Evolutionary conservation across 2,329 filamentous ascomycete genomes (phyloP), one percentile per base, ranked within the genome.

Genomic region (Alternaria sp.): DNA sequence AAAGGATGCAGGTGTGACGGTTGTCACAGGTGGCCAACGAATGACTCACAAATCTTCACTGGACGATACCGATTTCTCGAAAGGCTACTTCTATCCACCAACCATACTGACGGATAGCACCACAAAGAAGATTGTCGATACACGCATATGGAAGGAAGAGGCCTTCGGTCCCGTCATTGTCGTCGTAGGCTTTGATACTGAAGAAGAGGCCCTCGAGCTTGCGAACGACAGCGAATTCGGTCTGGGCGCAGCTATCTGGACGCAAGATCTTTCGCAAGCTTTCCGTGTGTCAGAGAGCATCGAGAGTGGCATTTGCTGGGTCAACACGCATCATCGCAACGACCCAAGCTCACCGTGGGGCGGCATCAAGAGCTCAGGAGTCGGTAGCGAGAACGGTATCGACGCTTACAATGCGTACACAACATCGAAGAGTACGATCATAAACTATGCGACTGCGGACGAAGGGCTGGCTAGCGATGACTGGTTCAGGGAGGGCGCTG

Each of bases 271-370:
- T 10, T 76, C 79, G 0, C 83, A 84, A 65, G 84, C 82, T 4
- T 83, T 84, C 64, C 78, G 83, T 2, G 81, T 85, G 1, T 81
- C 83, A 0, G 81, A 81, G 5, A 73, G 71, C 15, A 84, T 86
- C 14, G 83, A 86, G 15, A 81, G 84, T 2, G 84, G 83, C 1
- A 85, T 86, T 28, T 79, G 82, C 28, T 84, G 73, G 81, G 76
- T 80, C 15, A 86, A 84, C 65, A 84, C 80, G 1, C 90, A 92
- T 77, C 90, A 92, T 74, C 84, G 90, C 33, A 92, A 92, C 69
- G 90, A 92, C 68, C 90, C 90, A 0, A 89, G 89, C 68, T 89
- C 89, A 62, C 88, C 90, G 1, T 90, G 90, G 90, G 90, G 90
- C 25, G 88, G 90, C 2, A 82, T 87, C 28, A 88, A 88, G 69